Evolutionary conservation across 495 filamentous ascomycete genomes (phyloP).

Genomic region (Penicillium paradoxum): DNA sequence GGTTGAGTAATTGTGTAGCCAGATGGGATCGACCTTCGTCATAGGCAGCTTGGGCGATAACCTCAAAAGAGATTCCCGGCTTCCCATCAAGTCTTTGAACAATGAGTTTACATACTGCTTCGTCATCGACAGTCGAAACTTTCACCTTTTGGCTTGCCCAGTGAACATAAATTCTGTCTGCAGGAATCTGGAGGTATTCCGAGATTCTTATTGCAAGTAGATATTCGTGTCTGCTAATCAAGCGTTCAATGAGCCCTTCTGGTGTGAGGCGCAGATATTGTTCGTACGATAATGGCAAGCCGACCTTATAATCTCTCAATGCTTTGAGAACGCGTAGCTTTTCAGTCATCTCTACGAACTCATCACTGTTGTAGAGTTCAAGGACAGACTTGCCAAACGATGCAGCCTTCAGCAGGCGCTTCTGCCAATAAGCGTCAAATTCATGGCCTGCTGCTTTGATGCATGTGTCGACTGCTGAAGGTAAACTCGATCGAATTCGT

Average conservation of each 20-base stretch:
- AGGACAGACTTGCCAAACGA: slow-evolving; percentile 96
- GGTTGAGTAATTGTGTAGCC: slow-evolving; percentile 85
- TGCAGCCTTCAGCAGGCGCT: slow-evolving; percentile 87
- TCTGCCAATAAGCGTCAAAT: slow-evolving; percentile 87
- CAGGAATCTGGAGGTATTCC: slow-evolving; percentile 78
- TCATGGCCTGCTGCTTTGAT: slow-evolving; percentile 89
- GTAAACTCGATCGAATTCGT: slow-evolving; percentile 77
- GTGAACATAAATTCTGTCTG: slow-evolving; percentile 87
- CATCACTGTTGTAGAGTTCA: slow-evolving; percentile 93
- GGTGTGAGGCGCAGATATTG: slow-evolving; percentile 85
- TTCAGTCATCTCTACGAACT: slow-evolving; percentile 98
- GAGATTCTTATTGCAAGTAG: slow-evolving; percentile 86
- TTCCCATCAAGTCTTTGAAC: slow-evolving; percentile 83
- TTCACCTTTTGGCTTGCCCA: slow-evolving; percentile 96
- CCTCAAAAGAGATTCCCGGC: slow-evolving; percentile 88
- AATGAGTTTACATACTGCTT: slow-evolving; percentile 78
- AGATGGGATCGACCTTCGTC: slow-evolving; percentile 85
- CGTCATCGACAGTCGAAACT: slow-evolving; percentile 77
- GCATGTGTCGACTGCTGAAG: slow-evolving; percentile 88
- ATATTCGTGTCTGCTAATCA: slow-evolving; percentile 87
- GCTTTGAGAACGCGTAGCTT: slow-evolving; percentile 89
- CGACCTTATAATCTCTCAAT: slow-evolving; percentile 83
- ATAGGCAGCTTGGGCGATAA: slow-evolving; percentile 90
- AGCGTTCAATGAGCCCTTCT: slow-evolving; percentile 75
- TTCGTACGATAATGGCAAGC: slow-evolving; percentile 86